Evolutionary conservation across 768 basidiomycete species (phyloP).

Genomic region (Suillus cothurnatus): DNA sequence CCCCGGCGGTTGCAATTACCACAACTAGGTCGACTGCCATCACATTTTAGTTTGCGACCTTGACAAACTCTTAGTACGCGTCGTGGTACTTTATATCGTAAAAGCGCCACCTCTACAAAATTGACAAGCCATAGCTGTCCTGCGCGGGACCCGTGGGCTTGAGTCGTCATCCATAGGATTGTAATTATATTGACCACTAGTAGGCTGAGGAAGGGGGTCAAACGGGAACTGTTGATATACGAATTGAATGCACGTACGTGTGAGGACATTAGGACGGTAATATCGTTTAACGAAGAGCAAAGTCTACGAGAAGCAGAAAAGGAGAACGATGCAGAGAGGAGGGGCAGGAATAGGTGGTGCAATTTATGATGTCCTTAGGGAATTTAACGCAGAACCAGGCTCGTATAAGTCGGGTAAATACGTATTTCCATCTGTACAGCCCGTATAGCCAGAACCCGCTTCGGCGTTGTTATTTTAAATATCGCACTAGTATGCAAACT

Average conservation of each 20-base stretch:
- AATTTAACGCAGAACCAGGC: constrained; percentile 24
- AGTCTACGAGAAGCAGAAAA: constrained; percentile 9
- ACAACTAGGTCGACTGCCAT: constrained; percentile 64
- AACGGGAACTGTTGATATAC: neutral
- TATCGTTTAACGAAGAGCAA: constrained; percentile 7
- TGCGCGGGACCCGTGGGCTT: constrained; percentile 34
- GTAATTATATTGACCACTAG: constrained; percentile 15
- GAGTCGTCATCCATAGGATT: constrained; percentile 23
- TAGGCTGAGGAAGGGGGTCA: constrained; percentile 5
- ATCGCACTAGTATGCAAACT: constrained; percentile 28
- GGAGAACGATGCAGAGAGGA: constrained; percentile 15
- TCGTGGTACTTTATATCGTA: neutral
- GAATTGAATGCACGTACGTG: constrained; percentile 17
- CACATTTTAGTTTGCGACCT: constrained; percentile 77
- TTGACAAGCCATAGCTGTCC: constrained; percentile 73
- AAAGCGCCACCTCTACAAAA: constrained; percentile 64
- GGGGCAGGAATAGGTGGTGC: constrained; percentile 16
- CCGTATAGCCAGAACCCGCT: constrained; percentile 24
- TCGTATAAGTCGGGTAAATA: constrained; percentile 32
- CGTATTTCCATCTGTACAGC: constrained; percentile 39
- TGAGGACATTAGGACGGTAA: constrained; percentile 24
- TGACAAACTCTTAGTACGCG: constrained; percentile 9
- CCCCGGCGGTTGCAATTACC: constrained; percentile 64
- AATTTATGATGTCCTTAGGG: constrained; percentile 32
- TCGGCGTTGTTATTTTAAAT: constrained; percentile 36